Base-by-base conservation (phyloP, 2,329 filamentous ascomycete species). In the Colletotrichum sp. region DNA sequence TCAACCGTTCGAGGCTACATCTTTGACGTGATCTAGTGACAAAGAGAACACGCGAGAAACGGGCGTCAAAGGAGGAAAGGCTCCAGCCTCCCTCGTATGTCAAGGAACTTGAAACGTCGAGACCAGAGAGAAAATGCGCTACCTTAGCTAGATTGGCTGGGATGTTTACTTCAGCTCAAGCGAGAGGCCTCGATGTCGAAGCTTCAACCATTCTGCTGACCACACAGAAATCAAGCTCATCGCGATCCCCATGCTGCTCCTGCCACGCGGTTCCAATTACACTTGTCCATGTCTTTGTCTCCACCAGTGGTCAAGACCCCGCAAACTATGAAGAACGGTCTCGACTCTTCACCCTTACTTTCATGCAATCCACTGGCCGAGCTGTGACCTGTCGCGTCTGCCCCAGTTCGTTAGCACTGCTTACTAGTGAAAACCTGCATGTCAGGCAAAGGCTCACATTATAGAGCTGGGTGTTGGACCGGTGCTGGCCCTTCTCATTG, bases 301-400 rank as follows among this genome's bases (percentile, higher is more conserved):
- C 44, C 44, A 52, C 44, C n/a, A 52, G n/a, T 25, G 22, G 25
- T 4, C 55, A 27, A 59, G 9, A 59, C 22, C 55, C 29, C 27
- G 29, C 59, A 32, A 62, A 62, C 59, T 59, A 59, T 30, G 64
- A 30, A 67, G 36, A 32, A 49, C 16, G 36, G 27, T 57, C 65
- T 30, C 61, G 49, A 11, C 73, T 22, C 70, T 57, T 76, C 16
- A 79, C 78, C 25, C 75, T 71, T 3, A 77, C 72, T 22, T 52
- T 64, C 68, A 77, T 78, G 9, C 61, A 62, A 57, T 79, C 78
- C 19, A 78, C 62, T 4, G 78, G 77, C n/a, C 77, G 69, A n/a
- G 77, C 66, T 22, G 78, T 79, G 9, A 79, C 69, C 13, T 75
- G 73, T 30, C 78, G 72, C 4, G 68, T 71, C 78, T 79, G 25